Base-by-base conservation (phyloP, 2,329 filamentous ascomycete genomes). In the Didymellaceae sp. region DNA sequence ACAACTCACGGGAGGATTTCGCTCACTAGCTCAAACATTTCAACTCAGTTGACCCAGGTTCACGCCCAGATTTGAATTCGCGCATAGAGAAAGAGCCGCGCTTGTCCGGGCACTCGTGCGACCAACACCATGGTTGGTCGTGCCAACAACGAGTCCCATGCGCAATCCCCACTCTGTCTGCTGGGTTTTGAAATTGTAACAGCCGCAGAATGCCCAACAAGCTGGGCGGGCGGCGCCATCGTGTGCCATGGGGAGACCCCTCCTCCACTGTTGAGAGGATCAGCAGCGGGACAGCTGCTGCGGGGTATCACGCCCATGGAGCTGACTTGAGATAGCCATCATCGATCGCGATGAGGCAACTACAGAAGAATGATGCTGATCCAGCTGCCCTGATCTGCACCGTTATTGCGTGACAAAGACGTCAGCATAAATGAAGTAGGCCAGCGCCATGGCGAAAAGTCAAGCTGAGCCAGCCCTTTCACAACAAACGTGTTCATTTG, bases 1-100 rank as follows among this genome's bases (percentile, higher is more conserved):
- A 50, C 56, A 55, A 62, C 54, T 66, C 49, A 55, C 63, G 63
- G 63, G 40, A 61, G 47, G 54, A 61, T 63, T 65, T 44, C 37
- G 18, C 5, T 25, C 33, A 13, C 33, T 41, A 48, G 45, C 34
- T 14, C 33, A 42, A 11, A 42, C 42, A 32, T 31, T 14, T 38
- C 37, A 42, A 34, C 48, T 34, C 43, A 20, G 20, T 32, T 26
- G 28, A 33, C 42, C 37, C 41, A 37, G 24, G 13, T 32, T 31
- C 42, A 38, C 37, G 48, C 33, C 32, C 42, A 38, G 7, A 13
- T 3, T 13, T 17, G 24, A 14, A 35, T 30, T 34, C 34, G 34
- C 28, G 28, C 30, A 40, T 22, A 30, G 24, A 26, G 31, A 17
- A 26, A 32, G 16, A 31, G 41, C 41, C 30, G 35, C 37, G 44